Evolutionary conservation across 2,329 filamentous ascomycete species (phyloP), one percentile per base, ranked within the genome.

Genomic region (Pseudogymnoascus sp.): DNA sequence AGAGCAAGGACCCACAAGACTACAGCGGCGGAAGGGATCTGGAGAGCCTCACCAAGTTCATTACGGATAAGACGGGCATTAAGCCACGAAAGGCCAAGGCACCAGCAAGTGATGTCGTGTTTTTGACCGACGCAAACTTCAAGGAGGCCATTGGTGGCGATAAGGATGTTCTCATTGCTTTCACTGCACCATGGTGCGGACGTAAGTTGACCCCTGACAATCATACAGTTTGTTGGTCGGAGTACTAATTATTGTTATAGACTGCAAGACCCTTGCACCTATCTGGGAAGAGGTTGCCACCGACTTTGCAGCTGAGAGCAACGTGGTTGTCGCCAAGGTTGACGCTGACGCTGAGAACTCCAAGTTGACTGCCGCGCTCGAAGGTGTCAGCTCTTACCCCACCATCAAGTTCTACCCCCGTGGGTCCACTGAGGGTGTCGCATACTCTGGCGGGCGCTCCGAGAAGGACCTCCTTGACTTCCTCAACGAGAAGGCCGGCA

Each of bases 401-500:
- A 99, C 95, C 67, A 96, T 99, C 81, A 96, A 96, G 81, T 99
- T 88, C 85, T 99, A 97, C 84, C 85, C 91, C 69, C 89, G 89
- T 75, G 93, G 92, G 70, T 90, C 86, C 73, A 89, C 83, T 67
- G 86, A 89, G 73, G 76, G 86, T 54, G 82, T 87, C 70, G 74
- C 80, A 54, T 99, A 97, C 83, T 78, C 81, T 62, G 88, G 89
- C 66, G 90, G 84, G 66, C 93, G 95, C 69, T 80, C 81, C 60
- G 91, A 97, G 80, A 80, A 83, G 57, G 89, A 86, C 68, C 80
- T 99, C 45, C 76, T 97, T 69, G 76, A 83, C 4, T 99, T 89
- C 79, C 75, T 99, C 77, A 99, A 99, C 81, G 82, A 86, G 70
- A 90, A 97, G 79, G 84, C 91, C 12, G 93, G 92, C 69, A 96